These are phyloP conservation scores for Candida schatavii DNA, from an alignment of 805 yeast species.

Conservation along the genomic window DNA sequence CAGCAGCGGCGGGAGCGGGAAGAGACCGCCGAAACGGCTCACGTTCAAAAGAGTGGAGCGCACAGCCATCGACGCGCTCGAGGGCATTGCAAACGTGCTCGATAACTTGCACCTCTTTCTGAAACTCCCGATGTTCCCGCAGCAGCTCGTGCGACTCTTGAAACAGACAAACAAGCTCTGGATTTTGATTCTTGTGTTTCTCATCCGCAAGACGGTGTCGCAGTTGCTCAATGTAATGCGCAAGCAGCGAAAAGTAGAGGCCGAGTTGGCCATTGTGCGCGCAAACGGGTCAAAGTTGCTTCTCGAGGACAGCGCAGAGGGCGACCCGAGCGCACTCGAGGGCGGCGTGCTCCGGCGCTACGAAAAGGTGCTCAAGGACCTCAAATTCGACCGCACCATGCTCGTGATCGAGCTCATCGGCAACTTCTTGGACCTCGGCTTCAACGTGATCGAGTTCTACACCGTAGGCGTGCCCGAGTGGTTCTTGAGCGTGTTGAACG, in stretches of 20 bases:
- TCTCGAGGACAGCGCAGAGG: conserved; percentile 16
- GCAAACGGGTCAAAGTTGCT: conserved; percentile 18
- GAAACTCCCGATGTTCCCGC: conserved; percentile 43
- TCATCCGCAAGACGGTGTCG: conserved; percentile 39
- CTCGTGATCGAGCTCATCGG: conserved; percentile 39
- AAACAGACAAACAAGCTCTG: conserved; percentile 44
- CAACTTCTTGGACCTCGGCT: conserved; percentile 38
- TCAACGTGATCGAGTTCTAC: conserved; percentile 38
- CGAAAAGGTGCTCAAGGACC: conserved; percentile 39
- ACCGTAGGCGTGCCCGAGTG: conserved; percentile 37
- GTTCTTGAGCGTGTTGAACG: conserved; percentile 39
- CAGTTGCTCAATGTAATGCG: conserved; percentile 40
- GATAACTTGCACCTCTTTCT: conserved; percentile 43
- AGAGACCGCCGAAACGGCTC: conserved; percentile 11
- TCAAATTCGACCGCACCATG: conserved; percentile 43
- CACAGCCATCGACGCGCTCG: conserved; percentile 27
- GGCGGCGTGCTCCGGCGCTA: conserved; percentile 28
- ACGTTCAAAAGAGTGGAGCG: conserved; percentile 31
- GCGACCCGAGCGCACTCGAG: too few species aligned
- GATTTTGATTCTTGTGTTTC: conserved; percentile 39
- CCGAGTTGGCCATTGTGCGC: conserved; percentile 32
- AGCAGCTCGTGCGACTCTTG: conserved; percentile 25
- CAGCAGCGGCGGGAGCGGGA: not conserved
- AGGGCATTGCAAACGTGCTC: conserved; percentile 35
- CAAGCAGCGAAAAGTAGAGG: conserved; percentile 35